Evolutionary conservation across 352 stramenopile genomes (phyloP).

Genomic region (Nannochloropsis limnetica): DNA sequence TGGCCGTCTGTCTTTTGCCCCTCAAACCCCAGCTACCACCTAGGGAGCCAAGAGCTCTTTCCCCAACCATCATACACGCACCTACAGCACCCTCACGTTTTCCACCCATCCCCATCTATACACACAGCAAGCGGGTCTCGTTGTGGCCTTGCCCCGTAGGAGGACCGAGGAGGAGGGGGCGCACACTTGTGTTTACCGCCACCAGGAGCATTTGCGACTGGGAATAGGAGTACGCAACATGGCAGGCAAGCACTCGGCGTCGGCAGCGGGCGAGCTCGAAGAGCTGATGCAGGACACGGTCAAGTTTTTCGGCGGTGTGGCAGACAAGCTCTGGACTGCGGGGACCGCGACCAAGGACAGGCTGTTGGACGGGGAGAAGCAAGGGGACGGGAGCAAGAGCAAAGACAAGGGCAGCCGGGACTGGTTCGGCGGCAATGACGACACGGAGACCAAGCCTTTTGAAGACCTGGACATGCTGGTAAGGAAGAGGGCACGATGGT

Average conservation of each 20-base stretch:
- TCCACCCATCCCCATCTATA: not conserved
- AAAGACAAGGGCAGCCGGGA: not conserved
- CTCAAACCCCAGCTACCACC: not conserved
- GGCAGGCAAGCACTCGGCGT: not conserved
- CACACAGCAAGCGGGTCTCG: not conserved
- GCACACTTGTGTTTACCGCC: not conserved
- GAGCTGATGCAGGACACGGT: slow-evolving; percentile 16
- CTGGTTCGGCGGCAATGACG: not conserved
- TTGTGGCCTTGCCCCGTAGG: not conserved
- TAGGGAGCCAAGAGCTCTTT: not conserved
- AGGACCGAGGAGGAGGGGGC: not conserved
- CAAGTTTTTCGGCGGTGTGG: not conserved
- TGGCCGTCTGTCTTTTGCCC: not conserved
- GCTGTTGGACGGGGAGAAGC: not conserved
- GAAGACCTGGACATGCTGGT: slow-evolving; percentile 32
- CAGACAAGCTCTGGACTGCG: slow-evolving; percentile 23
- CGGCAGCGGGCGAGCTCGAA: slow-evolving; percentile 15
- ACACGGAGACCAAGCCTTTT: not conserved
- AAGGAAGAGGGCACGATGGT: not conserved
- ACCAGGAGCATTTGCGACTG: not conserved
- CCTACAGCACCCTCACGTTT: not conserved
- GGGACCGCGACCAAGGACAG: not conserved
- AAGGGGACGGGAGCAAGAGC: not conserved
- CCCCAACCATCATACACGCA: not conserved
- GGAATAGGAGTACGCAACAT: not conserved